A percentile compares a stretch with the other conserved stretches of the same genome.
Conservation (phyloP, 176 grass and related monocot species). For the Pharus latifolius region DNA sequence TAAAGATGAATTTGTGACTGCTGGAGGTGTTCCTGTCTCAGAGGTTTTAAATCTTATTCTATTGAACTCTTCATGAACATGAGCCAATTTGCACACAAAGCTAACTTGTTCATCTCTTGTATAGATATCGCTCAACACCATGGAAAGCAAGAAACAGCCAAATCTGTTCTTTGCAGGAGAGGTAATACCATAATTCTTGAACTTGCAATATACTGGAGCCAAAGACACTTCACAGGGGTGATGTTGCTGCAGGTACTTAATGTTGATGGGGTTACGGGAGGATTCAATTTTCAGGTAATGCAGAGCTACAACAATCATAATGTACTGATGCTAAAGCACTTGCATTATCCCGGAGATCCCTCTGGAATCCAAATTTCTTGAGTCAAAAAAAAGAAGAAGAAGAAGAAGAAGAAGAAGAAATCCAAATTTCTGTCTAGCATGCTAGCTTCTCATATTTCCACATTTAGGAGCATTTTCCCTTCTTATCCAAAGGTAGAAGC, state of each 20-base stretch:
- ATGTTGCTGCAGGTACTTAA: constrained; percentile 54
- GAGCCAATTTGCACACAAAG: neutral
- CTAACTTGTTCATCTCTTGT: constrained; percentile 19
- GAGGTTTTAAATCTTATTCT: constrained; percentile 47
- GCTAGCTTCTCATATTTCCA: too few relatives aligned
- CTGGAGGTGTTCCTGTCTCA: constrained; percentile 77
- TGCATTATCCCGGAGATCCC: too few relatives aligned
- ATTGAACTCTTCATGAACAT: constrained; percentile 1
- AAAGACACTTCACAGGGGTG: constrained; percentile 7
- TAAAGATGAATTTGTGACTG: constrained; percentile 99
- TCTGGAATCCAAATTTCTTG: too few relatives aligned
- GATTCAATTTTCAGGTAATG: constrained; percentile 94
- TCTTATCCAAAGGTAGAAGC: too few relatives aligned
- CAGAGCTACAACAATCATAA: neutral
- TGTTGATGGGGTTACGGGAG: constrained; percentile 78
- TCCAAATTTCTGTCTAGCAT: too few relatives aligned
- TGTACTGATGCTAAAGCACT: too few relatives aligned
- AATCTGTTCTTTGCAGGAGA: constrained; percentile 96
- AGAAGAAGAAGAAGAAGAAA: neutral
- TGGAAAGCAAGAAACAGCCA: constrained; percentile 83
- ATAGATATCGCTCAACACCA: constrained; percentile 66
- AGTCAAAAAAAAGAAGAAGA: neutral
- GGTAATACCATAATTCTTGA: constrained; percentile 35
- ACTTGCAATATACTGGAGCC: neutral
- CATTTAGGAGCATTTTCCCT: too few relatives aligned